Base-by-base conservation (phyloP, 805 yeast species). In the Phaffomyces antillensis region DNA sequence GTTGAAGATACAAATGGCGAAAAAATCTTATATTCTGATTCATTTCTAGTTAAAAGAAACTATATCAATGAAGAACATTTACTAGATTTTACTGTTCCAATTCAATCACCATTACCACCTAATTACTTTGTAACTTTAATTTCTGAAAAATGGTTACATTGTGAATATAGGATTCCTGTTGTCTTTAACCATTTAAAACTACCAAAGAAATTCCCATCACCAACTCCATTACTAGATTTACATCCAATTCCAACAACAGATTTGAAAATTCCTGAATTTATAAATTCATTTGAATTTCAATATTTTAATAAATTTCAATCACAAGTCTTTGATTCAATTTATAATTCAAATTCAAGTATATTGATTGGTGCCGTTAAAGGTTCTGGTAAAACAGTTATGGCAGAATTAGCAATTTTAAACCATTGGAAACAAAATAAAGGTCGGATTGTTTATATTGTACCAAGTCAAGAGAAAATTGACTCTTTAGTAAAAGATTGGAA, bases 1-100 rank as follows among this genome's bases (percentile, higher is more conserved):
- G 86, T 88, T 2, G 96, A 88, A 58, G 96, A 90, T 56, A 74
- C 85, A 40, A 83, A 86, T 58, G 95, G 96, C 5, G 91, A 86
- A 47, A 71, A 68, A 43, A 72, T 90, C 17, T 65, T 91, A n/a
- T 78, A 70, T 55, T 50, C 64, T 30, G 89, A 84, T 43, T 57
- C 66, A 3, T 65, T 90, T 36, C 52, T 73, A 1, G 72, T 90
- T 15, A 65, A 67, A 24, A 69, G 71, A 43, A 66, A 72, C 15
- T 70, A 75, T 40, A 67, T 79, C n/a, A 65, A 70, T 12, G 67
- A 74, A 26, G 80, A 76, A 25, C 83, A 81, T 50, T 53, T 72
- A 20, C 40, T 88, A 2, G 88, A 82, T 32, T 79, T 88, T 52
- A 73, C 85, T 0, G 76, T 90, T 4, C 77, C 84, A 0, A 45